Percentiles rank a stretch among this genome's conserved stretches.
These are phyloP conservation scores for Nelumbo lutea DNA, from an alignment of 164 flowering plant species.

Conservation along the genomic window DNA sequence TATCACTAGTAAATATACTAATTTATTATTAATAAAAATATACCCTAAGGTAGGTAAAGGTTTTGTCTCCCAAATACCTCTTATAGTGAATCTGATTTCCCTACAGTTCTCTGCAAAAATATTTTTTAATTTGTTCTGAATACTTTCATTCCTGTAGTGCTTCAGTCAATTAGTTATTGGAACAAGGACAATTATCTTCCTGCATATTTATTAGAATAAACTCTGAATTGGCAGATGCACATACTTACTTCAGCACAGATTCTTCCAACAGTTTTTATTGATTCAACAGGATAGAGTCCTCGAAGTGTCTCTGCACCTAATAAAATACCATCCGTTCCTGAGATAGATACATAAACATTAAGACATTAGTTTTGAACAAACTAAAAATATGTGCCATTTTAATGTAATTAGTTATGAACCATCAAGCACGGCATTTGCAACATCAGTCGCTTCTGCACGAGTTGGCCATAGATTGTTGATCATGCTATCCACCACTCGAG, in stretches of 20 bases:
- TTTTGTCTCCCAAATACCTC: too few species aligned
- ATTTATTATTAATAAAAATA: too few species aligned
- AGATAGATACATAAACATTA: background rate
- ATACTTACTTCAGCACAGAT: constrained; percentile 46
- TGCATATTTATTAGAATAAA: background rate
- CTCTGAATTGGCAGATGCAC: background rate
- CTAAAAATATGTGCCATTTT: background rate
- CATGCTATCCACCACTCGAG: background rate
- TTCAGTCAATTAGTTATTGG: too few species aligned
- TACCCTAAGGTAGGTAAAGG: too few species aligned
- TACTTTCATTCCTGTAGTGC: too few species aligned
- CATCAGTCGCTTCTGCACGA: constrained; percentile 35
- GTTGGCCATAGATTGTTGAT: too few species aligned
- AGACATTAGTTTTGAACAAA: background rate
- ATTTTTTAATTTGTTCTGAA: too few species aligned
- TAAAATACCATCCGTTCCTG: constrained; percentile 49
- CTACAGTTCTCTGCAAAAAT: too few species aligned
- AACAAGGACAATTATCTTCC: background rate
- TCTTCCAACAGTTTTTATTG: constrained; percentile 38
- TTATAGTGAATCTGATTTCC: too few species aligned
- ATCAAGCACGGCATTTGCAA: constrained; percentile 57
- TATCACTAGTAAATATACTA: too few species aligned
- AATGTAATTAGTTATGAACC: constrained; percentile 21
- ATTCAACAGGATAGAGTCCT: constrained; percentile 43
- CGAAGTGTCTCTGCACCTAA: constrained; percentile 48